phyloP scores from a whole-genome alignment of 495 filamentous ascomycete species.

The Penicillium coffeae region DNA sequence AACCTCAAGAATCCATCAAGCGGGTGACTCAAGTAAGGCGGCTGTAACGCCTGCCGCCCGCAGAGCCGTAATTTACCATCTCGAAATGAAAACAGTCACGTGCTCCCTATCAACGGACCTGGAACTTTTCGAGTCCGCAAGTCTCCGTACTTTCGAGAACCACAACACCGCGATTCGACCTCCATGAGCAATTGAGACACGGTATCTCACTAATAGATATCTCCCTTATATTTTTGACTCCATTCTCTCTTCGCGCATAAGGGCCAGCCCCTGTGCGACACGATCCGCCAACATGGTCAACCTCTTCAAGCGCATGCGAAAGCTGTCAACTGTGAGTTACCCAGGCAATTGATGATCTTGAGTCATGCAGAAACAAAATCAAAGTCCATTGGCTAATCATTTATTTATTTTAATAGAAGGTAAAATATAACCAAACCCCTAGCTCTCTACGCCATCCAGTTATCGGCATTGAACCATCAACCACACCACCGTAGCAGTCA shows the following conservation, averaged over 20 bases:
- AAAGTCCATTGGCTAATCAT: not conserved
- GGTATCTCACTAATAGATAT: not conserved
- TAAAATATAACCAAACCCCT: constrained; percentile 12
- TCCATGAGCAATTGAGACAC: not conserved
- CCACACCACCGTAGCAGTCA: no score
- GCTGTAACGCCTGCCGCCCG: constrained; percentile 13
- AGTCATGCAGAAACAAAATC: no score
- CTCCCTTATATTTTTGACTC: not conserved
- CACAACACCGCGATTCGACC: constrained; percentile 10
- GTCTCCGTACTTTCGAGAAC: constrained; percentile 26
- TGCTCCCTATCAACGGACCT: constrained; percentile 19
- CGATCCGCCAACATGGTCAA: constrained; percentile 61
- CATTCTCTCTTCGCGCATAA: constrained; percentile 4
- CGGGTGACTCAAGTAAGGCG: constrained; percentile 17
- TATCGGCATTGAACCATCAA: no score
- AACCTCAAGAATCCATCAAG: constrained; percentile 6
- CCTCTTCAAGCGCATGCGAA: constrained; percentile 71
- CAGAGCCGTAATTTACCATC: not conserved
- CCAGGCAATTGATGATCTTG: not conserved
- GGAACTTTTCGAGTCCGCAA: constrained; percentile 25
- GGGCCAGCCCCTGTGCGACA: constrained; percentile 20
- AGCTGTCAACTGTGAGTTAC: constrained; percentile 67
- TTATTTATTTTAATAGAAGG: not conserved
- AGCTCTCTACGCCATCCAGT: constrained; percentile 10
- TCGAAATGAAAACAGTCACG: constrained; percentile 10